Evolutionary conservation across 1,284 basidiomycete species (phyloP), one percentile per base, ranked within the genome.

Genomic region (Puccinia polysora): DNA sequence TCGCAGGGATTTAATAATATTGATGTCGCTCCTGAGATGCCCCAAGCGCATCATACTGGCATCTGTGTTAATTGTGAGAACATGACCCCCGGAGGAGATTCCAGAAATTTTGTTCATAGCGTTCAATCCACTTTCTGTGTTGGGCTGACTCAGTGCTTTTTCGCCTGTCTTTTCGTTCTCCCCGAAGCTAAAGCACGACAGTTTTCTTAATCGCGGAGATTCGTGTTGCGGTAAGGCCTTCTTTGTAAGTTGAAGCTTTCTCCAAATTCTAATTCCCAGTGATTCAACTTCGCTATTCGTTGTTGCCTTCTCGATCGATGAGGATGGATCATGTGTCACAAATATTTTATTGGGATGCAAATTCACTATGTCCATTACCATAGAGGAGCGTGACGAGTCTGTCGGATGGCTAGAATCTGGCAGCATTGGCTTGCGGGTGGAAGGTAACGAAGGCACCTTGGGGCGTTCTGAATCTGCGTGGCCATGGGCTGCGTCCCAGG

Each of bases 1-100:
- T n/a, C 58, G 58, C 20, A 60, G 58, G 7, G 58, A 40, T 25
- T 60, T 60, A 23, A 60, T 60, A 38, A 60, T 60, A 43, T 43
- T 60, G 5, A 60, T 45, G 12, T 60, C 58, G 28, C 58, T 60
- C 25, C 20, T 56, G 12, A 56, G 34, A 34, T 56, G 53, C 34
- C 32, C 53, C 1, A n/a, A 4, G 2, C 32, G 53, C 14, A 56
- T 4, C 7, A 56, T 30, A 56, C 23, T n/a, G n/a, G 6, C 15
- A 25, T n/a, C 53, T 20, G 53, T 7, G 23, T 1, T 5, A 34
- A 56, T 34, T 34, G n/a, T 30, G 23, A 34, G 53, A 28, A 1
- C 14, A 20, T 36, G 53, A 2, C 23, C 38, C 14, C 18, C 23
- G 38, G 4, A 6, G 3, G 53, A 8, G 32, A 10, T 34, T 6